Conservation (phyloP, 2,329 filamentous ascomycete genomes). For the Curvularia eragrostidis region DNA sequence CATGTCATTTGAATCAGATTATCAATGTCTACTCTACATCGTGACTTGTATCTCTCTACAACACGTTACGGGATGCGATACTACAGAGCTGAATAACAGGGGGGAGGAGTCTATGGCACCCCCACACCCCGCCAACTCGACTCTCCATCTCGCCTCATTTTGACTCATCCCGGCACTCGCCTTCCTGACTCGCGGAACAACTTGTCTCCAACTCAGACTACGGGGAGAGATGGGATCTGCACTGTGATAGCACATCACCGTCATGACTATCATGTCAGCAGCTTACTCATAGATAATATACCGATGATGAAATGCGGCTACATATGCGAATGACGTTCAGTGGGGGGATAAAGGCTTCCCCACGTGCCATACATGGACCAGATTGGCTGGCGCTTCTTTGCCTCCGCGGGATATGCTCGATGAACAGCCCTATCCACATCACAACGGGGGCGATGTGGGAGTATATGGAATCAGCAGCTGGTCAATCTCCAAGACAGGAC, state of each 20-base stretch:
- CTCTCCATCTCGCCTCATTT: neutral
- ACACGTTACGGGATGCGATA: neutral
- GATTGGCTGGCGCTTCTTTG: neutral
- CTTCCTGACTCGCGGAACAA: neutral
- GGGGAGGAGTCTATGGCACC: neutral
- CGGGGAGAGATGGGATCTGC: neutral
- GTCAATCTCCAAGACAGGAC: too few species aligned
- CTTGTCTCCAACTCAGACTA: neutral
- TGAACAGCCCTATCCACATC: too few species aligned
- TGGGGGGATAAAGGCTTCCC: neutral
- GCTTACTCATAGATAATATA: neutral
- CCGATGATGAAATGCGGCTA: neutral
- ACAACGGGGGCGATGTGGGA: too few species aligned
- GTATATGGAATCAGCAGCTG: too few species aligned
- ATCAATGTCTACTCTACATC: neutral
- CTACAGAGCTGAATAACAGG: neutral
- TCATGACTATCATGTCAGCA: neutral
- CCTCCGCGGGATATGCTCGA: neutral
- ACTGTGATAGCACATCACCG: neutral
- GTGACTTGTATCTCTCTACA: neutral
- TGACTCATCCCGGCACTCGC: neutral
- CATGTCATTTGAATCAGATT: neutral
- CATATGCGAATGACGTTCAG: neutral
- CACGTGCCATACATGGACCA: neutral
- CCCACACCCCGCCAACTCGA: neutral